Conservation (phyloP, 768 basidiomycete genomes). For the Fomitopsis pulvina region DNA sequence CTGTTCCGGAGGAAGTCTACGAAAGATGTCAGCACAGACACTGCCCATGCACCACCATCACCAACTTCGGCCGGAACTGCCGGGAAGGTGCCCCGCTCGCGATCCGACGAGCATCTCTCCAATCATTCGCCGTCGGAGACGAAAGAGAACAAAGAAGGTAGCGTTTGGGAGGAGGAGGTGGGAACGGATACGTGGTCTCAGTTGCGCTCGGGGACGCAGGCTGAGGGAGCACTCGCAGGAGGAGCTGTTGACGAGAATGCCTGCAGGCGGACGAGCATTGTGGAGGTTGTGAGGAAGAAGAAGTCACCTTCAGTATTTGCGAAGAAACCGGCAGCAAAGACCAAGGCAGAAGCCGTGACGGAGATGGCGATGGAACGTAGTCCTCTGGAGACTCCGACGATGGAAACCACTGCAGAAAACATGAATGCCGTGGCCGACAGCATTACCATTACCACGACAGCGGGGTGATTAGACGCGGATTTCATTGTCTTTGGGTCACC, state of each 20-base stretch:
- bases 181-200: slow-evolving; percentile 8
- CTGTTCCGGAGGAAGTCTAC: slow-evolving; percentile 20
- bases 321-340: neutral
- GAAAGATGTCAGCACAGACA: slow-evolving; percentile 6
- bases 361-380: neutral
- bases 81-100: neutral
- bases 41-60: neutral
- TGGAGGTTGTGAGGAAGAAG: slow-evolving; percentile 1
- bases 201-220: neutral
- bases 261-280: slow-evolving; percentile 2
- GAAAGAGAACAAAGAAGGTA: slow-evolving; percentile 1
- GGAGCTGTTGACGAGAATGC: neutral
- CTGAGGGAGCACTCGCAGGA: neutral
- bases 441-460: neutral
- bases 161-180: slow-evolving; percentile 14
- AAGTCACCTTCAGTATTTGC: neutral
- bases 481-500: neutral
- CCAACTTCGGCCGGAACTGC: neutral
- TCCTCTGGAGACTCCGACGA: neutral
- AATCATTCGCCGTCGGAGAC: neutral
- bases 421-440: no score
- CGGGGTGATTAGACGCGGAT: neutral
- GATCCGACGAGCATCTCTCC: neutral
- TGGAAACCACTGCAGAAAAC: neutral
- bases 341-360: neutral